Base-by-base conservation (phyloP, 2,329 filamentous ascomycete genomes). In the Xylaria sp. region DNA sequence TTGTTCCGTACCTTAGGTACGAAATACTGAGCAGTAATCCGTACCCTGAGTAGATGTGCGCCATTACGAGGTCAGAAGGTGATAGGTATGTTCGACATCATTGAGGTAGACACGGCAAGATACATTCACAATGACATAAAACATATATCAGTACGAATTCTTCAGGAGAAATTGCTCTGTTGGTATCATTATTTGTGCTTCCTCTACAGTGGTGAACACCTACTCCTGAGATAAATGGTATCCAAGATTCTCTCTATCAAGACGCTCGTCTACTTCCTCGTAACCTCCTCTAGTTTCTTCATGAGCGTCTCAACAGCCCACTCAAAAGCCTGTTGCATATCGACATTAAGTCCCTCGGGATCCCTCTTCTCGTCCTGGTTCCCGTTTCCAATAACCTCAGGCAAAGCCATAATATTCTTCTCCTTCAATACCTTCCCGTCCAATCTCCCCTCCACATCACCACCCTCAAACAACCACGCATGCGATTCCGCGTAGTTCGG, bases 401-500 rank as follows among this genome's bases (percentile, higher is more conserved):
- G 73, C 59, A 84, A 80, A 13, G 81, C 83, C 62, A 74, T 67
- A 49, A 85, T 82, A 19, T 73, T 74, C 66, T 76, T 75, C 58
- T 70, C 71, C 23, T 65, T 62, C 65, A 83, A 72, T 52, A 80
- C 76, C 0, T 76, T 74, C 16, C 75, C 70, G 47, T 82, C 77
- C 8, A 86, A 70, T 7, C 7, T 46, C n/a, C 65, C 83, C 66
- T 89, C 83, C 0, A 91, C 89, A 70, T 92, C 78, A 0, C 84
- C 87, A 6, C 77, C 76, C 64, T 86, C 75, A 70, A 97, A 94
- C 72, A 99, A 78, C 80, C 90, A 96, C 19, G 79, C 78, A 76
- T 97, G 92, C 68, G 91, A 85, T 56, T 83, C 79, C 2, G 89
- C 90, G 74, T 97, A 97, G 68, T 96, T 93, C 2, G 93, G 93